Percentiles rank a stretch among this genome's conserved stretches.
Evolutionary conservation across 768 basidiomycete genomes (phyloP).

Genomic region (Sarcodon aspratus): DNA sequence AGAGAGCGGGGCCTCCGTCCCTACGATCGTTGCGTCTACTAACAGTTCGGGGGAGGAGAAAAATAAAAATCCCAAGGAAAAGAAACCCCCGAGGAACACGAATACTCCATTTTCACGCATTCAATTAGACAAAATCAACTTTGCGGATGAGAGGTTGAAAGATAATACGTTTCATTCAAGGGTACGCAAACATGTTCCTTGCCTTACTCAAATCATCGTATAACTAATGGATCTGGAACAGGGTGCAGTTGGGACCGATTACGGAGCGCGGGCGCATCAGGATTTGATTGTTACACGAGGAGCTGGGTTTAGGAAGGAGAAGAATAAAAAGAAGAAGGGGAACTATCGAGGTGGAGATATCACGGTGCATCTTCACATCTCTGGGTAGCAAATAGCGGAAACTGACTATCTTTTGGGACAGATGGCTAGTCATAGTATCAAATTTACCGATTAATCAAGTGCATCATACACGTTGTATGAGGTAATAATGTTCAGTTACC

Average conservation of each 20-base stretch:
- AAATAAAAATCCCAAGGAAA: slow-evolving; percentile 13
- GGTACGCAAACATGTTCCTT: slow-evolving; percentile 29
- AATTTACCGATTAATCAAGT: slow-evolving; percentile 42
- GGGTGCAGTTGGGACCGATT: slow-evolving; percentile 66
- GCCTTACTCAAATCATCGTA: slow-evolving; percentile 2
- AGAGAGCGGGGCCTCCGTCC: background rate
- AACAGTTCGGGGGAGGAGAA: slow-evolving; percentile 8
- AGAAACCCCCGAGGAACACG: slow-evolving; percentile 19
- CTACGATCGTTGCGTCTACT: background rate
- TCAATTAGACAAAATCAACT: slow-evolving; percentile 47
- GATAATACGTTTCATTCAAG: slow-evolving; percentile 78
- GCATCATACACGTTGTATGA: no score
- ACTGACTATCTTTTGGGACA: slow-evolving; percentile 16
- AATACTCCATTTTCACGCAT: slow-evolving; percentile 76
- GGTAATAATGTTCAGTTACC: background rate
- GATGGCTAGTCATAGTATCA: slow-evolving; percentile 83
- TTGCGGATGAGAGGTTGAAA: slow-evolving; percentile 32
- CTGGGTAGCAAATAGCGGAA: background rate
- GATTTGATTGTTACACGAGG: slow-evolving; percentile 93
- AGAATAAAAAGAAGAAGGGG: slow-evolving; percentile 98
- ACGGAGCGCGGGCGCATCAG: slow-evolving; percentile 73
- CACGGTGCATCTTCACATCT: slow-evolving; percentile 42
- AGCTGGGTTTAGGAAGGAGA: slow-evolving; percentile 94
- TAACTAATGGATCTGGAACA: slow-evolving; percentile 13
- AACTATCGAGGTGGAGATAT: slow-evolving; percentile 94